phyloP scores from a whole-genome alignment of 495 filamentous ascomycete species.

The Hypoxylon perforatum region DNA sequence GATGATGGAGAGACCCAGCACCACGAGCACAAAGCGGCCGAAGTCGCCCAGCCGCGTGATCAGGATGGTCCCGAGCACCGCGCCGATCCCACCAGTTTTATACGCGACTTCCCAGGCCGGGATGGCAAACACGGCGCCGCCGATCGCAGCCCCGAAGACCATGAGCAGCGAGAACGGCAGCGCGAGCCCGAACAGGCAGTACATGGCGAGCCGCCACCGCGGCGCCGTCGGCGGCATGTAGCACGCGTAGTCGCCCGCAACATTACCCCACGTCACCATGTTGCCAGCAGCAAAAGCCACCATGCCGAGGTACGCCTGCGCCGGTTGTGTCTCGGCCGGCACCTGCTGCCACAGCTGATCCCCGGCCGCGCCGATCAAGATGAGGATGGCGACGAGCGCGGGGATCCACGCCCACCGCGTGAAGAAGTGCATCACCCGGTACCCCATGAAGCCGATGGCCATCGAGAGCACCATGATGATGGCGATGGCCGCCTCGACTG shows the following conservation, averaged over 20 bases:
- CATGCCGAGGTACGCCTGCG: slow-evolving; percentile 35
- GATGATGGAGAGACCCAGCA: slow-evolving; percentile 57
- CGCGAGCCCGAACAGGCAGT: slow-evolving; percentile 52
- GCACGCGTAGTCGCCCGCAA: slow-evolving; percentile 49
- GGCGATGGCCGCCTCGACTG: slow-evolving; percentile 61
- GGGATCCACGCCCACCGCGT: slow-evolving; percentile 69
- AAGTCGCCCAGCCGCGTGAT: slow-evolving; percentile 55
- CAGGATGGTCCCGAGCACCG: slow-evolving; percentile 57
- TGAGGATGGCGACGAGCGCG: slow-evolving; percentile 59
- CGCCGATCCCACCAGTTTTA: slow-evolving; percentile 49
- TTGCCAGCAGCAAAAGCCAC: slow-evolving; percentile 45
- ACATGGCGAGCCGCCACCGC: slow-evolving; percentile 44
- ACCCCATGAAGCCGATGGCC: slow-evolving; percentile 61
- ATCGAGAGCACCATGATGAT: slow-evolving; percentile 62
- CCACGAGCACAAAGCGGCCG: slow-evolving; percentile 57
- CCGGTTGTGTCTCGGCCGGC: slow-evolving; percentile 8
- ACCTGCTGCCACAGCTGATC: slow-evolving; percentile 53
- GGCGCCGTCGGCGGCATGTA: slow-evolving; percentile 51
- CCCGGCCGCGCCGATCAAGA: slow-evolving; percentile 62
- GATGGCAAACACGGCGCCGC: slow-evolving; percentile 44
- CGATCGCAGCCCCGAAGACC: slow-evolving; percentile 59
- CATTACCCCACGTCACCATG: slow-evolving; percentile 46
- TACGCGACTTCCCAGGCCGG: slow-evolving; percentile 51
- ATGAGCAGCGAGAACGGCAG: slow-evolving; percentile 58
- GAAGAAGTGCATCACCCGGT: slow-evolving; percentile 63